phyloP scores from a whole-genome alignment of 1,139 yeast species.

The Taphrina flavorubra region DNA sequence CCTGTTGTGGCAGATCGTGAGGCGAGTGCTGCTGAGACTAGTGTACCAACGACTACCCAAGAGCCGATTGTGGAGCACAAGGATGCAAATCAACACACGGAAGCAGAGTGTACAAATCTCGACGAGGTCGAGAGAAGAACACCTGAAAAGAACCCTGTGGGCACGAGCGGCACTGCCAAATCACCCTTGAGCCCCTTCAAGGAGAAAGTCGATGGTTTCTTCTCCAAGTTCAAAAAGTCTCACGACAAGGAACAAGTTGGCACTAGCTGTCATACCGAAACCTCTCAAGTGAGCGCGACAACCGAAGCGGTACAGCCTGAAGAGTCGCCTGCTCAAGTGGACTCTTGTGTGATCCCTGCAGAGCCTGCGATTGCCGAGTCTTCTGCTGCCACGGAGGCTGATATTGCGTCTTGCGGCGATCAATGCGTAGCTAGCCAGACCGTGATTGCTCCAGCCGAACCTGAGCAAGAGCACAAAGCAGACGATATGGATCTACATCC shows the following conservation, averaged over 20 bases:
- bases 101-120: neutral
- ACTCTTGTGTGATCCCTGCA: neutral
- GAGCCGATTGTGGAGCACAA: neutral
- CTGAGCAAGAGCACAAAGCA: neutral
- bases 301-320: neutral
- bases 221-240: constrained; percentile 11
- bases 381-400: neutral
- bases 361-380: constrained; percentile 1
- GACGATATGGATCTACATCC: neutral
- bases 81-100: neutral
- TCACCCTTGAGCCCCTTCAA: constrained; percentile 16
- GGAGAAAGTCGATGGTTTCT: constrained; percentile 36
- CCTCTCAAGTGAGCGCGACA: neutral
- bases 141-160: neutral
- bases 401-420: neutral
- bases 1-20: neutral
- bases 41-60: neutral
- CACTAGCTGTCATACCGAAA: neutral
- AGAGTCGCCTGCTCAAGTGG: neutral
- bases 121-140: neutral
- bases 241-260: neutral
- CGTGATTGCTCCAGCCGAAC: neutral
- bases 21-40: neutral
- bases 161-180: neutral
- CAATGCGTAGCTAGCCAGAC: neutral